Conservation (phyloP, 176 grass and related monocot genomes). For the Hyparrhenia diplandra region DNA sequence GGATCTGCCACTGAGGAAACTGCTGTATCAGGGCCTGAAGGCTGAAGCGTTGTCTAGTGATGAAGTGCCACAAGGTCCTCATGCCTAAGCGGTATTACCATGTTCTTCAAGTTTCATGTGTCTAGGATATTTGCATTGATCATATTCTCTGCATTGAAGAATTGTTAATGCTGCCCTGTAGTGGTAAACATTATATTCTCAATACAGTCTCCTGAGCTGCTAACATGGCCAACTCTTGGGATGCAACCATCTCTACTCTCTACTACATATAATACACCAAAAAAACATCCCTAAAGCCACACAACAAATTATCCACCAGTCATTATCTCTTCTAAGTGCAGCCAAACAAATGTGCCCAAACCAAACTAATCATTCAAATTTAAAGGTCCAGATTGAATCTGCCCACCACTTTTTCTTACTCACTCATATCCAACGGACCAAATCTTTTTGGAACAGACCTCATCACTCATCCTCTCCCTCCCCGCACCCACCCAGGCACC, state of each 20-base stretch:
- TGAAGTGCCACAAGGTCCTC: constrained; percentile 13
- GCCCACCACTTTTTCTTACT: no score
- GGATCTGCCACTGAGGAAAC: constrained; percentile 24
- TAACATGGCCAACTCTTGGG: constrained; percentile 3
- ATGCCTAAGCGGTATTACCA: constrained; percentile 20
- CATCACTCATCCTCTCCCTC: no score
- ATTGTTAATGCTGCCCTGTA: constrained; percentile 7
- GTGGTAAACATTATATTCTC: constrained; percentile 22
- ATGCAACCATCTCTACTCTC: not conserved
- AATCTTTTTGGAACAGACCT: no score
- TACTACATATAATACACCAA: no score
- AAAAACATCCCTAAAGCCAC: no score
- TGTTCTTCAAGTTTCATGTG: not conserved
- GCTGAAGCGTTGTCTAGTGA: constrained; percentile 4
- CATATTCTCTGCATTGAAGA: constrained; percentile 1
- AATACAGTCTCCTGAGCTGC: not conserved
- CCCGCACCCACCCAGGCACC: no score
- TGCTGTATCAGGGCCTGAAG: not conserved
- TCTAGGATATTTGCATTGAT: constrained; percentile 24
- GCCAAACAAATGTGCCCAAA: no score
- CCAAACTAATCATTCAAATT: no score
- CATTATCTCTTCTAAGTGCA: no score
- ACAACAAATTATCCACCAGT: no score
- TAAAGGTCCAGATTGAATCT: no score
- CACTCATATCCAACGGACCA: no score